Base-by-base conservation (phyloP, 2,329 filamentous ascomycete species). In the Epichloe elymi region DNA sequence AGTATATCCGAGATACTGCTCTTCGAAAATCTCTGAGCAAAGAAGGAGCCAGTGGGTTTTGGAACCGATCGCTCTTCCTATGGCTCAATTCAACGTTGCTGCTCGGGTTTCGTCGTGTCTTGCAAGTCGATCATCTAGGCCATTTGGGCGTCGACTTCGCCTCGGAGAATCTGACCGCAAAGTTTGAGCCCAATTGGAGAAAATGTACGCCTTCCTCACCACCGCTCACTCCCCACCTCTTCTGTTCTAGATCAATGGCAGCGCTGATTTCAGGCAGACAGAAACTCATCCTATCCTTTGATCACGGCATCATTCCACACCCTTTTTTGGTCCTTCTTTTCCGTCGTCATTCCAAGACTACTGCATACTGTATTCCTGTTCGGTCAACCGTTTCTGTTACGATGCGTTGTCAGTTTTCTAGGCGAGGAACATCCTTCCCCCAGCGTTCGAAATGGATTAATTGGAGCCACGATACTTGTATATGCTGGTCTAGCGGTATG, bases 401-500 rank as follows among this genome's bases (percentile, higher is more conserved):
- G 58, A 37, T 57, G 56, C 2, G 53, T 67, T 0, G 52, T 70
- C 3, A 43, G 56, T 4, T 62, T 63, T 45, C 52, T 65, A 38
- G 48, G 59, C 19, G 19, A 61, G 42, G 43, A 51, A 19, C 42
- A 57, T 40, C 39, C 53, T 41, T 52, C 56, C 20, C 23, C 58
- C 35, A 58, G 57, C 46, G 51, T 59, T 48, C 57, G 62, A 23
- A 58, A 63, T 49, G 57, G 62, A 0, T 61, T 73, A 15, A 67
- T 73, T 48, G 67, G 62, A 1, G 69, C 69, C 0, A 65, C 64
- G 6, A 52, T 63, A 7, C 51, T 71, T 4, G 62, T 71, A 8
- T 72, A 71, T 53, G 48, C 64, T 35, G 69, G 70, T 14, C 64
- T 72, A 37, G 69, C 70, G 11, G 67, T 70, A 57, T 46, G 62